phyloP scores from a whole-genome alignment of 2,329 filamentous ascomycete genomes.

The Cladosporium phlei region DNA sequence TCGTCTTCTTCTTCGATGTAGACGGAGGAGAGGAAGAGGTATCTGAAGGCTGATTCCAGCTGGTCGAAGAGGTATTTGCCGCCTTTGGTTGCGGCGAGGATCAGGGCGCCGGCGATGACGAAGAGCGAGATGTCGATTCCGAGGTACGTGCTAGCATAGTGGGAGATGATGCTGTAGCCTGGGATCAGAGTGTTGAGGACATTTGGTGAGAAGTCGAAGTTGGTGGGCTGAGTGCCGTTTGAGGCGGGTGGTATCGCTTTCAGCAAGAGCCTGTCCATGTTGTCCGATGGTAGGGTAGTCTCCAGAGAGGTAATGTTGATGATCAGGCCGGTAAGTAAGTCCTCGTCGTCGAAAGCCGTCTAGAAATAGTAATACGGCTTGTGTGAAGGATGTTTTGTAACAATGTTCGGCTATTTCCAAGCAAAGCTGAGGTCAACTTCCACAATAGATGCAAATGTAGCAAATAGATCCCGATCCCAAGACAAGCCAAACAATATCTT shows the following conservation, averaged over 20 bases:
- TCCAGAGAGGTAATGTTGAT: too few relatives aligned
- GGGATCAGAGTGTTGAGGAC: slow-evolving; percentile 49
- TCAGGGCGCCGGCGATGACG: slow-evolving; percentile 40
- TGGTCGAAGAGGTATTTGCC: slow-evolving; percentile 34
- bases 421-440: too few relatives aligned
- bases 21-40: slow-evolving; percentile 40
- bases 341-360: too few relatives aligned
- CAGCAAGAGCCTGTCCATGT: slow-evolving; percentile 16
- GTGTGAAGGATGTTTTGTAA: too few relatives aligned
- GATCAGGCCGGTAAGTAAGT: too few relatives aligned
- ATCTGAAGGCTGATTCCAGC: slow-evolving; percentile 29
- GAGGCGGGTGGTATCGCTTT: slow-evolving; percentile 6
- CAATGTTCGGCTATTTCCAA: too few relatives aligned
- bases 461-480: too few relatives aligned
- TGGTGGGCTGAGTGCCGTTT: slow-evolving; percentile 3
- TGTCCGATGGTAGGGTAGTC: too few relatives aligned
- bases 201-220: slow-evolving; percentile 39
- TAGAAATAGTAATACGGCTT: too few relatives aligned
- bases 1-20: slow-evolving; percentile 43
- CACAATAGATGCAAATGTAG: too few relatives aligned
- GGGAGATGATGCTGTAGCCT: slow-evolving; percentile 46
- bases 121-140: slow-evolving; percentile 47
- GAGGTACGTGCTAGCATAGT: slow-evolving; percentile 38
- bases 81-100: slow-evolving; percentile 39
- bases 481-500: too few relatives aligned